Percentiles rank a stretch among this genome's conserved stretches.
phyloP scores from a whole-genome alignment of 768 basidiomycete species.

The Pisolithus orientalis region DNA sequence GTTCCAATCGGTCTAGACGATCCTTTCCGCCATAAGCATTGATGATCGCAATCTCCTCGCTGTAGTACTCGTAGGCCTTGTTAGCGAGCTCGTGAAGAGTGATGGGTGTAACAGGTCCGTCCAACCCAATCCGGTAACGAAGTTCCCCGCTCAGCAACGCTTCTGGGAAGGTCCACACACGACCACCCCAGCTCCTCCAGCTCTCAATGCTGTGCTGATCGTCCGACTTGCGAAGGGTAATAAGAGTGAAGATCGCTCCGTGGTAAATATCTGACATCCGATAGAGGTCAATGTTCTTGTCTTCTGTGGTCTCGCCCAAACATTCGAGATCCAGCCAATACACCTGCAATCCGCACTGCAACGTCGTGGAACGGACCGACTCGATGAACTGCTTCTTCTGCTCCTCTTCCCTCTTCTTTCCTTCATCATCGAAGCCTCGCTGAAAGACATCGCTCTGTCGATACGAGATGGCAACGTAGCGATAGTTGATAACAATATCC shows the following conservation, averaged over 20 bases:
- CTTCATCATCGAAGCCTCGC: slow-evolving; percentile 2
- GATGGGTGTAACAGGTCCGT: background rate
- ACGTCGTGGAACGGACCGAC: slow-evolving; percentile 3
- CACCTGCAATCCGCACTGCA: slow-evolving; percentile 3
- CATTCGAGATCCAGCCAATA: slow-evolving; percentile 18
- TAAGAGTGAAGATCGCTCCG: slow-evolving; percentile 8
- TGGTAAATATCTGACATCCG: slow-evolving; percentile 15
- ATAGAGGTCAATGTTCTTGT: slow-evolving; percentile 12
- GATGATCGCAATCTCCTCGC: slow-evolving; percentile 10
- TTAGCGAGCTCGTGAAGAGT: slow-evolving; percentile 8
- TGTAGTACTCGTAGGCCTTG: slow-evolving; percentile 8
- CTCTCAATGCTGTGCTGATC: slow-evolving; percentile 1
- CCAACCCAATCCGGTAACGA: slow-evolving; percentile 5
- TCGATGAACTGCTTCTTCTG: slow-evolving; percentile 6
- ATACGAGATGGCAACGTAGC: slow-evolving; percentile 14
- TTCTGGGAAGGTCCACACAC: slow-evolving; percentile 14
- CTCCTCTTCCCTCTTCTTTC: background rate
- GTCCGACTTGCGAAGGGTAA: slow-evolving; percentile 5
- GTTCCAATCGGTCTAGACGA: slow-evolving; percentile 12
- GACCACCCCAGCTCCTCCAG: slow-evolving; percentile 14
- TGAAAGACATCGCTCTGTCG: slow-evolving; percentile 6
- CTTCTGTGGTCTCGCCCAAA: slow-evolving; percentile 6
- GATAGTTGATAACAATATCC: slow-evolving; percentile 2
- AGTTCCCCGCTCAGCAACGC: slow-evolving; percentile 7
- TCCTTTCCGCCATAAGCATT: slow-evolving; percentile 5